phyloP scores from a whole-genome alignment of 495 filamentous ascomycete genomes.

The Daldinia bambusicola region DNA sequence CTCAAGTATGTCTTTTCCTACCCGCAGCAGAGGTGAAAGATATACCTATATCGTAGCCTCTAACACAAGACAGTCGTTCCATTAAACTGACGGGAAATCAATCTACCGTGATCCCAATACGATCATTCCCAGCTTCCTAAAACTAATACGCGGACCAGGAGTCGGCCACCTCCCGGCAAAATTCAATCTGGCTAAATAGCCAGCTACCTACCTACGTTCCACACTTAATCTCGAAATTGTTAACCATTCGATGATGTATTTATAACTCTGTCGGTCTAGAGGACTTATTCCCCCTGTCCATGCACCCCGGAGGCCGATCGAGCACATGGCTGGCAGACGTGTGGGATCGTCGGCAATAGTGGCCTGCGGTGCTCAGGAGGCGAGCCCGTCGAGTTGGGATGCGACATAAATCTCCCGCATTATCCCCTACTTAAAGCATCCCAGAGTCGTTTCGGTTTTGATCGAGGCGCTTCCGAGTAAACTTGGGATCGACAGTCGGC shows the following conservation, averaged over 20 bases:
- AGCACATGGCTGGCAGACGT: constrained; percentile 33
- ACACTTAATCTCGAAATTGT: constrained; percentile 40
- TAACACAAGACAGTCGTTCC: neutral
- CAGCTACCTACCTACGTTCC: constrained; percentile 16
- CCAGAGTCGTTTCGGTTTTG: constrained; percentile 10
- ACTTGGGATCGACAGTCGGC: constrained; percentile 12
- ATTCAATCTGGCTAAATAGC: constrained; percentile 45
- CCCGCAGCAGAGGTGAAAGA: neutral
- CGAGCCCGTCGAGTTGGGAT: constrained; percentile 20
- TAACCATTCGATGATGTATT: constrained; percentile 38
- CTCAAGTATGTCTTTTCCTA: neutral
- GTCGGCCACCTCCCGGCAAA: constrained; percentile 31
- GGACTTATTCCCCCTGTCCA: constrained; percentile 18
- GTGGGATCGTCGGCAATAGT: constrained; percentile 47
- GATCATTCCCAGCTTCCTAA: constrained; percentile 11
- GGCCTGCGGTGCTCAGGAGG: constrained; percentile 31
- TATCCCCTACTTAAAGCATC: constrained; percentile 9
- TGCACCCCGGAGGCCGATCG: constrained; percentile 31
- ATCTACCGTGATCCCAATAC: neutral
- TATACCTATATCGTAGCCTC: neutral
- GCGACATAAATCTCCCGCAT: constrained; percentile 40
- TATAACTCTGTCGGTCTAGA: constrained; percentile 37
- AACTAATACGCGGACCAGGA: constrained; percentile 12
- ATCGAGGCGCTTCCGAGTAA: constrained; percentile 20
- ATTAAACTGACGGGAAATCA: neutral